Percentiles rank a stretch among this genome's conserved stretches.
These are phyloP conservation scores for Scedosporium apiospermum DNA, from an alignment of 2,329 filamentous ascomycete genomes.

Conservation along the genomic window DNA sequence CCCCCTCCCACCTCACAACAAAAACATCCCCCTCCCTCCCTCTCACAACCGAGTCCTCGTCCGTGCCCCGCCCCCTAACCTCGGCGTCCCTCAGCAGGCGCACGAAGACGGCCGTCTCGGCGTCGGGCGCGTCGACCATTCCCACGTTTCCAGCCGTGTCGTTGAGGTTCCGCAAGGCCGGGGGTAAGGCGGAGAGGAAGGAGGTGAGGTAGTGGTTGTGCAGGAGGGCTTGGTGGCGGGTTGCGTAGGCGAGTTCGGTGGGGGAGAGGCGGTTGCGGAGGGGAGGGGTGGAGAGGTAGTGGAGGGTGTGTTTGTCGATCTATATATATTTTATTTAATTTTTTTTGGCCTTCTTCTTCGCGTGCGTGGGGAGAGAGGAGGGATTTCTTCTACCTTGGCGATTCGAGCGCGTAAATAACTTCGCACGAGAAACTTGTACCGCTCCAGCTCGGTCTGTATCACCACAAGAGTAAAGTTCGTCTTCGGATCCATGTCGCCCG, in stretches of 20 bases:
- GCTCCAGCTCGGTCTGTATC: conserved; percentile 89
- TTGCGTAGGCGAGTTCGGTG: conserved; percentile 73
- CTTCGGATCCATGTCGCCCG: conserved; percentile 77
- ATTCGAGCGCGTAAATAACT: conserved; percentile 77
- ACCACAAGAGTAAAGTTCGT: conserved; percentile 91
- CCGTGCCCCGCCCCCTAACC: conserved; percentile 52
- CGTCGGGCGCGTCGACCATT: conserved; percentile 86
- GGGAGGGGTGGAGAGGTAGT: conserved; percentile 54
- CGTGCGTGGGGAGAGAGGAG: background rate
- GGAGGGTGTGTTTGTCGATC: conserved; percentile 69
- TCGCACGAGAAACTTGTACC: conserved; percentile 84
- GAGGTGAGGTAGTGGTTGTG: conserved; percentile 77
- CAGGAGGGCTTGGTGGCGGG: conserved; percentile 73
- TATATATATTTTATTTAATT: conserved; percentile 18
- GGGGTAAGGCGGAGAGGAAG: conserved; percentile 76
- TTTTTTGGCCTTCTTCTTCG: too few relatives aligned
- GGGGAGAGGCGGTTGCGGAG: conserved; percentile 58
- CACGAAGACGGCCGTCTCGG: conserved; percentile 76
- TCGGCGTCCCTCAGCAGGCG: conserved; percentile 55
- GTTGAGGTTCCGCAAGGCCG: conserved; percentile 71
- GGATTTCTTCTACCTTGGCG: conserved; percentile 57
- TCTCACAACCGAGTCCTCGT: conserved; percentile 51
- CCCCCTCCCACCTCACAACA: conserved; percentile 66
- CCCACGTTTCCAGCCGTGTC: conserved; percentile 81
- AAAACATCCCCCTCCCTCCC: conserved; percentile 54